Percentiles rank a stretch among this genome's conserved stretches.
Evolutionary conservation across 106 monocot species (phyloP).

Genomic region (Dioscorea zingiberensis): DNA sequence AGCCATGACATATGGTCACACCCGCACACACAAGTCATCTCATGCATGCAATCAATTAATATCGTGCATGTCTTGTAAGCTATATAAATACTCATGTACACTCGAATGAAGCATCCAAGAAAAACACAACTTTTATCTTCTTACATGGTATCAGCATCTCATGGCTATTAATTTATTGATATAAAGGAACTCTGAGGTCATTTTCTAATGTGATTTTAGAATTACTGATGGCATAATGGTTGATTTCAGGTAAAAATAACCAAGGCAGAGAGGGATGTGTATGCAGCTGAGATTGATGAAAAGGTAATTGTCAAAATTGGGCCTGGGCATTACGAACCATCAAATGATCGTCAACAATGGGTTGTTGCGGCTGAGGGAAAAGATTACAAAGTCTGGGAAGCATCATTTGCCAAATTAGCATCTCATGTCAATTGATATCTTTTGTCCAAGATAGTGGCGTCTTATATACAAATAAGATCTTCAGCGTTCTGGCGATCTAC

Average conservation of each 20-base stretch:
- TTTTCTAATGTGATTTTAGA: background rate
- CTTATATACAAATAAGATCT: too few species aligned
- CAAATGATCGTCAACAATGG: conserved; percentile 39
- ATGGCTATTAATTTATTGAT: background rate
- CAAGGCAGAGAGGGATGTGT: conserved; percentile 81
- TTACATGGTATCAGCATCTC: too few species aligned
- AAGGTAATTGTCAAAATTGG: conserved; percentile 76
- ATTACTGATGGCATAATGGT: background rate
- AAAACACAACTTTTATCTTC: too few species aligned
- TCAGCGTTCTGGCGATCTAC: too few species aligned
- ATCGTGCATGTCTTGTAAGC: too few species aligned
- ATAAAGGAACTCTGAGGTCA: background rate
- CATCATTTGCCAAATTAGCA: background rate
- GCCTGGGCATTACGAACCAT: conserved; percentile 72
- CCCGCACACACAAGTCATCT: too few species aligned
- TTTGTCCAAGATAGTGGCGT: too few species aligned
- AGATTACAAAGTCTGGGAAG: conserved; percentile 84
- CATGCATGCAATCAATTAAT: too few species aligned
- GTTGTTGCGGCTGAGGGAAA: conserved; percentile 59
- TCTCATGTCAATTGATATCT: too few species aligned
- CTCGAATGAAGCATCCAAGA: too few species aligned
- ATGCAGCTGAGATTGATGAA: conserved; percentile 80
- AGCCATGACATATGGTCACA: too few species aligned
- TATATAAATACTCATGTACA: background rate
- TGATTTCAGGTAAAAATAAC: conserved; percentile 66